Percentiles rank a stretch among this genome's conserved stretches.
Conservation (phyloP, 2,329 filamentous ascomycete species). For the Plectosphaerella sp. region DNA sequence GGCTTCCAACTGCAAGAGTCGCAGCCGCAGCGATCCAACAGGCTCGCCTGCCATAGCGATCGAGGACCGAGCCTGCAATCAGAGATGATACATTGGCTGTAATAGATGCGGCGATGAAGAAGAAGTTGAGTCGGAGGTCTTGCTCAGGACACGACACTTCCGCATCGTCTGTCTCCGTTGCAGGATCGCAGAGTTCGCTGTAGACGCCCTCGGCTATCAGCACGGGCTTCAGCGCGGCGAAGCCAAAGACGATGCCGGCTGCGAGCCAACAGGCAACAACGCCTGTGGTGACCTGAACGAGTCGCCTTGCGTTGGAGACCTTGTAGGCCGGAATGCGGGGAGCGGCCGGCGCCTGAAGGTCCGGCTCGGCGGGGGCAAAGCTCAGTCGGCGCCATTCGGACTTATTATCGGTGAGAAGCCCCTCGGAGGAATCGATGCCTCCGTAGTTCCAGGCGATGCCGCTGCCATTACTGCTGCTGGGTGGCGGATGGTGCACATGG, state of each 20-base stretch:
- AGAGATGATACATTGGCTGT: constrained; percentile 64
- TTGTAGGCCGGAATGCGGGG: constrained; percentile 25
- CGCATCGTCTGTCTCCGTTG: constrained; percentile 17
- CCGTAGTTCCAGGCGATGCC: no score
- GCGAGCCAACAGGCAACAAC: constrained; percentile 72
- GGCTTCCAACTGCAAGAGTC: constrained; percentile 51
- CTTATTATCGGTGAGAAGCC: no score
- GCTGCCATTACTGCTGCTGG: no score
- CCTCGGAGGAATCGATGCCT: no score
- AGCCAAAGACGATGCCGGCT: constrained; percentile 76
- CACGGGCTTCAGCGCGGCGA: constrained; percentile 83
- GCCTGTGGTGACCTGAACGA: constrained; percentile 62
- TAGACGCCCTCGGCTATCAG: constrained; percentile 72
- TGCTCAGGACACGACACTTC: constrained; percentile 48
- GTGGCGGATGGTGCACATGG: no score
- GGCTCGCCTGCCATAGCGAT: constrained; percentile 60
- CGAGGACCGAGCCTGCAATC: constrained; percentile 62
- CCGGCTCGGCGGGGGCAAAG: no score
- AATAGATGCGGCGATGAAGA: constrained; percentile 40
- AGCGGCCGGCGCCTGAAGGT: no score
- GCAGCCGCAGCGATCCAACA: constrained; percentile 57
- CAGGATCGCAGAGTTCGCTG: constrained; percentile 19
- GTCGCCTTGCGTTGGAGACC: constrained; percentile 20
- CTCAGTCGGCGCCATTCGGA: no score
- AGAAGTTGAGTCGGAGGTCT: constrained; percentile 54